Evolutionary conservation across 805 yeast species (phyloP).

Genomic region (Yarrowia osloensis): DNA sequence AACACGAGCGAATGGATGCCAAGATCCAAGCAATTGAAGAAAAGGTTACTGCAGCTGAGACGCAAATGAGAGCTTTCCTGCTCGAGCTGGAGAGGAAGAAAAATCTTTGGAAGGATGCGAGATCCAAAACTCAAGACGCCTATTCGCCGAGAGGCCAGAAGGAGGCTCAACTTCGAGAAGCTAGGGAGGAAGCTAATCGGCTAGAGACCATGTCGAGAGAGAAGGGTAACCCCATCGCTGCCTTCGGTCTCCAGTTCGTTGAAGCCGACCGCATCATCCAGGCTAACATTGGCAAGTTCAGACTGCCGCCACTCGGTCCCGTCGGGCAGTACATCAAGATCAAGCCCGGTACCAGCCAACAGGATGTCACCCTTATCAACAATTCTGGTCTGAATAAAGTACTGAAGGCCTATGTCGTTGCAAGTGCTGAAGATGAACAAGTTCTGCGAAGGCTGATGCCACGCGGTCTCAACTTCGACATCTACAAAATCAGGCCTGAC

Average conservation of each 20-base stretch:
- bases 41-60: background rate
- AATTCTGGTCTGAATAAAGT: background rate
- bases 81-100: background rate
- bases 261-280: background rate
- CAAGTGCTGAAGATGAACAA: background rate
- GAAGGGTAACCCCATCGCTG: constrained; percentile 13
- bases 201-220: background rate
- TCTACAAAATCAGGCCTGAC: background rate
- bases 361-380: background rate
- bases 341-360: background rate
- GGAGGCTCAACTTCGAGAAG: background rate
- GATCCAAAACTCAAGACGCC: background rate
- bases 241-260: background rate
- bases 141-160: background rate
- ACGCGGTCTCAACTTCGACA: background rate
- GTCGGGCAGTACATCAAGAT: constrained; percentile 14
- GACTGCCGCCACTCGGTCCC: constrained; percentile 3
- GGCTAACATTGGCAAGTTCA: background rate
- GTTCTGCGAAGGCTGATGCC: background rate
- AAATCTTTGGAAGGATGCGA: background rate
- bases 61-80: background rate
- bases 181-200: background rate
- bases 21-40: background rate
- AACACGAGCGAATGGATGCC: background rate
- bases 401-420: background rate